Evolutionary conservation across 257 asterid species (phyloP).

Genomic region (Striga asiatica): DNA sequence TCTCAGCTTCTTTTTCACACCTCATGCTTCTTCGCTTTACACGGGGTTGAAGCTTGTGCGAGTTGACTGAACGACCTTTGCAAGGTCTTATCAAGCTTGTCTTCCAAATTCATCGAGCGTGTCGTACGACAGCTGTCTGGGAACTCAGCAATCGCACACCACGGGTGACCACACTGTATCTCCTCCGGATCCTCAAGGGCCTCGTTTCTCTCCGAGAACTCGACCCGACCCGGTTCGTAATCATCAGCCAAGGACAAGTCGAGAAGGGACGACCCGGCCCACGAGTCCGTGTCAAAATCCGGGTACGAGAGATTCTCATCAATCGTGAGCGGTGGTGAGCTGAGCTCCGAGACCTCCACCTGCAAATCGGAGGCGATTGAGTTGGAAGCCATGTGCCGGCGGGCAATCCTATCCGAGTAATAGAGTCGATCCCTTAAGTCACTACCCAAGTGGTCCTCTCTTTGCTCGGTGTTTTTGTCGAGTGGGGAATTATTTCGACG

Average conservation of each 20-base stretch:
- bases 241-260: conserved; percentile 20
- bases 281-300: conserved; percentile 24
- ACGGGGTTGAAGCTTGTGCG: background rate
- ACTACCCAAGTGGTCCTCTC: conserved; percentile 12
- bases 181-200: conserved; percentile 8
- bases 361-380: conserved; percentile 91
- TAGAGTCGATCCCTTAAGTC: conserved; percentile 25
- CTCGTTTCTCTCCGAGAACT: conserved; percentile 27
- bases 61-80: background rate
- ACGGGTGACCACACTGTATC: background rate
- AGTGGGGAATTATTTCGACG: conserved; percentile 23
- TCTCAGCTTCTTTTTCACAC: background rate
- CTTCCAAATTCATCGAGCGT: background rate
- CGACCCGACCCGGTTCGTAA: conserved; percentile 28
- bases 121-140: background rate
- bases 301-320: conserved; percentile 34
- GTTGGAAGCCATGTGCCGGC: conserved; percentile 31
- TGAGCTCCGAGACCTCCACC: conserved; percentile 73
- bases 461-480: conserved; percentile 14
- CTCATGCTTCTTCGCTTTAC: background rate
- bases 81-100: background rate
- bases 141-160: background rate
- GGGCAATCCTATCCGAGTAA: conserved; percentile 17
- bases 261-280: conserved; percentile 20
- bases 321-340: conserved; percentile 50